phyloP scores from a whole-genome alignment of 2,329 filamentous ascomycete species.

The Trichophyton schoenleinii region DNA sequence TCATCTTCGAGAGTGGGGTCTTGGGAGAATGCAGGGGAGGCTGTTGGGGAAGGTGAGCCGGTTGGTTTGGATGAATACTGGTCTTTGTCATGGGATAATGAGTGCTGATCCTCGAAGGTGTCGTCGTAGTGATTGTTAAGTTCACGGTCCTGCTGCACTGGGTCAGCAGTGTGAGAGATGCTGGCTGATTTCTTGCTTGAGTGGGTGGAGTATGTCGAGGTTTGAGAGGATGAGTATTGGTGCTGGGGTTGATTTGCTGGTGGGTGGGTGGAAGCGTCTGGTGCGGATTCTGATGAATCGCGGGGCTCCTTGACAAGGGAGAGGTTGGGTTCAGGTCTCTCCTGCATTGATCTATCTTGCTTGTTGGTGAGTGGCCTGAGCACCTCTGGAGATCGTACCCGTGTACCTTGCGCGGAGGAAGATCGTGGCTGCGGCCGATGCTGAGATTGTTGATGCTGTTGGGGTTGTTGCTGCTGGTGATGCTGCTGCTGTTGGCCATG shows the following conservation, averaged over 20 bases:
- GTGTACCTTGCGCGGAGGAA: not conserved
- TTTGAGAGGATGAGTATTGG: not conserved
- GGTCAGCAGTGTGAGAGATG: not conserved
- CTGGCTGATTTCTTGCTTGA: not conserved
- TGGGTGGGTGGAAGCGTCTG: not conserved
- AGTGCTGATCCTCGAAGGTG: not conserved
- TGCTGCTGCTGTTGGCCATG: not conserved
- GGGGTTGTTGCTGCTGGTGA: not conserved
- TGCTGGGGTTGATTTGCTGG: not conserved
- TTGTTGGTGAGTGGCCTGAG: not conserved
- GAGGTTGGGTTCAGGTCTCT: not conserved
- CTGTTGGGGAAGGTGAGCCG: not conserved
- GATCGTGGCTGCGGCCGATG: not conserved
- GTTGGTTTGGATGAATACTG: not conserved
- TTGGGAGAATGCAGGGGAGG: not conserved
- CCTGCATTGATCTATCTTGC: not conserved
- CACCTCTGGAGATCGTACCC: slow-evolving; percentile 1
- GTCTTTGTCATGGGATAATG: not conserved
- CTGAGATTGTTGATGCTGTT: not conserved
- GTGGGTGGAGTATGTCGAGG: not conserved
- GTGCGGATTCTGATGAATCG: not conserved
- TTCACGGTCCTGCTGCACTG: not conserved
- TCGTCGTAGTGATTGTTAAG: not conserved
- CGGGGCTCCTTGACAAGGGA: not conserved
- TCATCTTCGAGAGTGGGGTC: not conserved